Conservation (phyloP, 2,329 filamentous ascomycete species). For the Phialophora tarda region DNA sequence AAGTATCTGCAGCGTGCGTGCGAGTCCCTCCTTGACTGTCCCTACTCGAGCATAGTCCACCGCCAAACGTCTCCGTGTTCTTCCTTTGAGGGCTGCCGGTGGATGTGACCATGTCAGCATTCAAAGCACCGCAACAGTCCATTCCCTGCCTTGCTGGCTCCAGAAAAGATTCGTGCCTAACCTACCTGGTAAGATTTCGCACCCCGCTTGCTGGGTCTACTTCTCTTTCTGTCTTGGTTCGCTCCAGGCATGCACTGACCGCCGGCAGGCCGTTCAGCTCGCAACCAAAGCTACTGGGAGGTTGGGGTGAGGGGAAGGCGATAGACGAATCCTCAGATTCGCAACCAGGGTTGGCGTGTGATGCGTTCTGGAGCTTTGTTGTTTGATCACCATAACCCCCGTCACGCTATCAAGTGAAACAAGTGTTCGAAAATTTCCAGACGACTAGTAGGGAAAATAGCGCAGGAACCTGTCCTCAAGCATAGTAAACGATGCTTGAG, state of each 20-base stretch:
- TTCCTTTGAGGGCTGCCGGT: slow-evolving; percentile 22
- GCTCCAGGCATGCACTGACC: background rate
- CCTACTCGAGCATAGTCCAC: slow-evolving; percentile 17
- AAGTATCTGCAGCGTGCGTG: slow-evolving; percentile 2
- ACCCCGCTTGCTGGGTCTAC: slow-evolving; percentile 11
- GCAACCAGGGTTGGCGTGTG: slow-evolving; percentile 31
- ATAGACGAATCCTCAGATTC: slow-evolving; percentile 3
- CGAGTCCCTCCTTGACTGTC: slow-evolving; percentile 13
- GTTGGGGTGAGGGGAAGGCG: slow-evolving; percentile 19
- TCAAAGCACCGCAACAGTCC: slow-evolving; percentile 20
- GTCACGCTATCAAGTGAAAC: slow-evolving; percentile 35
- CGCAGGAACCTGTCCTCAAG: slow-evolving; percentile 18
- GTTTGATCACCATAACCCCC: slow-evolving; percentile 35
- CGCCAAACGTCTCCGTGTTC: slow-evolving; percentile 21
- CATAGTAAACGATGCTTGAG: slow-evolving; percentile 4
- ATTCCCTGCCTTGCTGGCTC: slow-evolving; percentile 16
- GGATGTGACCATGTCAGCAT: slow-evolving; percentile 38
- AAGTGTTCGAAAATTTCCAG: slow-evolving; percentile 21
- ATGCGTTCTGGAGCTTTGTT: slow-evolving; percentile 18
- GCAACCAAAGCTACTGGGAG: slow-evolving; percentile 23
- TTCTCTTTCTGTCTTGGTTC: slow-evolving; percentile 23
- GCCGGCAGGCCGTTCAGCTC: slow-evolving; percentile 12
- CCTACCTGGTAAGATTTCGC: slow-evolving; percentile 11
- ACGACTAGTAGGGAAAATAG: slow-evolving; percentile 19
- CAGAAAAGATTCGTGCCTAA: slow-evolving; percentile 11